These are phyloP conservation scores for Stachybotrys echinatus DNA, from an alignment of 2,329 filamentous ascomycete species.

Conservation along the genomic window DNA sequence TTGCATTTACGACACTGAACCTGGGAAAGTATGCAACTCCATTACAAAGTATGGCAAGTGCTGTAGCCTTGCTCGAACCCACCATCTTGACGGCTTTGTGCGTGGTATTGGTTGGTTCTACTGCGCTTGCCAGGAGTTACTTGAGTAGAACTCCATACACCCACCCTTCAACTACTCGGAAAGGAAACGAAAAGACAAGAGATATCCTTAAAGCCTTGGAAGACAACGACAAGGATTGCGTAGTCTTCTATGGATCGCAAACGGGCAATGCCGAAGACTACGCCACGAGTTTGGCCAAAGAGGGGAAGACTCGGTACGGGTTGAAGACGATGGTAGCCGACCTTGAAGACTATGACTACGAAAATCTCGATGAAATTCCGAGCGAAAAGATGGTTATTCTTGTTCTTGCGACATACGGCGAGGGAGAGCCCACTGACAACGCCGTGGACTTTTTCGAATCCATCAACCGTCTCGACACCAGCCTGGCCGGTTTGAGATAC, in stretches of 20 bases:
- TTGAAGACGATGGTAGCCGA: constrained; percentile 98
- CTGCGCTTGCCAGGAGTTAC: too few relatives aligned
- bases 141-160: too few relatives aligned
- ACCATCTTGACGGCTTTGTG: too few relatives aligned
- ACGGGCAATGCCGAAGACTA: constrained; percentile 98
- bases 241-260: constrained; percentile 98
- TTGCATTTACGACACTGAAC: too few relatives aligned
- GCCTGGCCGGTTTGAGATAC: too few relatives aligned
- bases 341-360: constrained; percentile 95
- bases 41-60: too few relatives aligned
- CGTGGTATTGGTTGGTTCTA: too few relatives aligned
- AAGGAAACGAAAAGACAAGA: constrained; percentile 78
- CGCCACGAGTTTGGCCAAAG: constrained; percentile 91
- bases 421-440: constrained; percentile 97
- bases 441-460: constrained; percentile 99
- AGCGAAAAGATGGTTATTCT: constrained; percentile 92
- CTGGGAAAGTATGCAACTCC: too few relatives aligned
- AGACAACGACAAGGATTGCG: constrained; percentile 91
- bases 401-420: constrained; percentile 93
- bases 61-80: too few relatives aligned
- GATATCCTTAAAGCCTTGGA: constrained; percentile 96
- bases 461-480: constrained; percentile 75
- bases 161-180: too few relatives aligned
- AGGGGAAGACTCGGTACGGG: constrained; percentile 92
- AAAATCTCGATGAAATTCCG: constrained; percentile 84